Conservation (phyloP, 805 yeast genomes). For the Hanseniaspora taiwanica region DNA sequence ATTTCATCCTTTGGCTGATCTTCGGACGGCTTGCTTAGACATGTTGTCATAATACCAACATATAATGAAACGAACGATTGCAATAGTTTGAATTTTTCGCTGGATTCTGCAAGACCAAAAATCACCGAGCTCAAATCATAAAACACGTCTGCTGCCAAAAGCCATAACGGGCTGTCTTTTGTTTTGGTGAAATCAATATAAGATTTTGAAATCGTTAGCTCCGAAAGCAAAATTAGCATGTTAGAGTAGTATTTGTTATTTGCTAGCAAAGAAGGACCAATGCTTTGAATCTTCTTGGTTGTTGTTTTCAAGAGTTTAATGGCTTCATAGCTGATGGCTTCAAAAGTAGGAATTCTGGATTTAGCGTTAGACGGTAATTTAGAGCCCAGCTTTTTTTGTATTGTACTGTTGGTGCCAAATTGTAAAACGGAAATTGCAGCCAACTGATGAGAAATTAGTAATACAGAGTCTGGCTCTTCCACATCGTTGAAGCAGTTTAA, state of each 20-base stretch:
- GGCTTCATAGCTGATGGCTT: conserved; percentile 41
- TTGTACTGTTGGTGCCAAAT: conserved; percentile 44
- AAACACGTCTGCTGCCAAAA: conserved; percentile 30
- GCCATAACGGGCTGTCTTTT: conserved; percentile 36
- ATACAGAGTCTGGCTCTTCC: conserved; percentile 25
- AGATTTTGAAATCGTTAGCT: conserved; percentile 28
- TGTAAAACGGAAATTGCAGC: conserved; percentile 43
- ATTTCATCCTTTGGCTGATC: conserved; percentile 27
- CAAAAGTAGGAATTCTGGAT: conserved; percentile 46
- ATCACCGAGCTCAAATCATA: conserved; percentile 20
- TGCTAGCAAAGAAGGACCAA: conserved; percentile 25
- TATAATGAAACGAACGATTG: conserved; percentile 15
- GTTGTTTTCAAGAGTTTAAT: conserved; percentile 28
- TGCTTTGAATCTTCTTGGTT: conserved; percentile 22
- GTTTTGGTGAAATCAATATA: conserved; percentile 15
- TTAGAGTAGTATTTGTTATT: conserved; percentile 39
- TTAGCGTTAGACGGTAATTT: conserved; percentile 20
- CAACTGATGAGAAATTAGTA: conserved; percentile 37
- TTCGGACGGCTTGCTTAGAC: conserved; percentile 14
- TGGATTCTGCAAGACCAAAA: conserved; percentile 7
- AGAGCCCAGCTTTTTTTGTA: conserved; percentile 38
- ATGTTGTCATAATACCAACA: conserved; percentile 20
- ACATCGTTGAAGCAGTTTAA: conserved; percentile 24
- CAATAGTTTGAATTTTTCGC: conserved; percentile 3
- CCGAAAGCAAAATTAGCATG: conserved; percentile 14